phyloP scores from a whole-genome alignment of 2,329 filamentous ascomycete genomes.

The Ceratocystis ficicola region DNA sequence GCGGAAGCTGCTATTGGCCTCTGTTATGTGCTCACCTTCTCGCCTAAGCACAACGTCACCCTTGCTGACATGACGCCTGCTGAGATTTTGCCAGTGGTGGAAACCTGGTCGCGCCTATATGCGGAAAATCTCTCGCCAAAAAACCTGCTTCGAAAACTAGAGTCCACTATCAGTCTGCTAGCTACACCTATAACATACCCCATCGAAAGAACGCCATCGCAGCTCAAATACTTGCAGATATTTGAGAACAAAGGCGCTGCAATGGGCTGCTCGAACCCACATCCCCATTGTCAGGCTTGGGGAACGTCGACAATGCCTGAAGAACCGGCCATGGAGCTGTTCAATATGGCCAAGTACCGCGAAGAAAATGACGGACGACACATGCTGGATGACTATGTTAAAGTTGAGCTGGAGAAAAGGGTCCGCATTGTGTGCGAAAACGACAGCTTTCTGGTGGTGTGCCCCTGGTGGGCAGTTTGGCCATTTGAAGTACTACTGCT shows the following conservation, averaged over 20 bases:
- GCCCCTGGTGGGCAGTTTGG: conserved; percentile 97
- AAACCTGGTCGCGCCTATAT: conserved; percentile 89
- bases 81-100: conserved; percentile 70
- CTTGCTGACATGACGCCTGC: conserved; percentile 72
- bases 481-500: conserved; percentile 91
- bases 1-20: conserved; percentile 83
- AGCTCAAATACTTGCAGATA: conserved; percentile 81
- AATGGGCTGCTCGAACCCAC: conserved; percentile 98
- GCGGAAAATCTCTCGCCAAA: conserved; percentile 62
- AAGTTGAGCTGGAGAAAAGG: conserved; percentile 62
- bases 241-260: conserved; percentile 97
- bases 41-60: conserved; percentile 77
- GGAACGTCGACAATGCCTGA: conserved; percentile 83
- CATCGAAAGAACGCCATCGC: conserved; percentile 26
- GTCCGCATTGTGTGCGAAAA: conserved; percentile 88
- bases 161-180: conserved; percentile 32
- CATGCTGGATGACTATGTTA: conserved; percentile 75
- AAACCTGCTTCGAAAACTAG: conserved; percentile 45
- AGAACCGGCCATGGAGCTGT: conserved; percentile 69
- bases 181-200: conserved; percentile 33
- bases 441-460: conserved; percentile 68
- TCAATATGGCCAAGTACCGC: conserved; percentile 67
- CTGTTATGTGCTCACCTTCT: conserved; percentile 96
- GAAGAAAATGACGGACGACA: conserved; percentile 59
- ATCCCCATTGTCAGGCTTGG: conserved; percentile 96